Percentiles rank a stretch among this genome's conserved stretches.
Conservation (phyloP, 495 filamentous ascomycete genomes). For the Penicillium argentinense region DNA sequence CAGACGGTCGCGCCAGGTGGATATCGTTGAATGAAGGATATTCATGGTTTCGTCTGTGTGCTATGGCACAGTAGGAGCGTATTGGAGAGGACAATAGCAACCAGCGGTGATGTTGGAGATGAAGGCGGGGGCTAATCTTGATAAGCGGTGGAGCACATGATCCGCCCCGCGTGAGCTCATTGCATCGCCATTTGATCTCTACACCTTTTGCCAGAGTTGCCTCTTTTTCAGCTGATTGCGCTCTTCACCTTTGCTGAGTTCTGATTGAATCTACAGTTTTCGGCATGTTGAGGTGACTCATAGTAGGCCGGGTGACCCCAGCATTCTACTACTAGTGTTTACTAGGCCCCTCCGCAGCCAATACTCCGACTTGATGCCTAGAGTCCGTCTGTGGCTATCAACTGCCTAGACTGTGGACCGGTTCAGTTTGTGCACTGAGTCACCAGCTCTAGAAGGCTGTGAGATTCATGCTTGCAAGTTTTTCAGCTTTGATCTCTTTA, state of each 20-base stretch:
- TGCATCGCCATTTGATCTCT: not conserved
- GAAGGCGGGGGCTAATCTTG: constrained; percentile 14
- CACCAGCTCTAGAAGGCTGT: too few relatives aligned
- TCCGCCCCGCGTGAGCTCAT: constrained; percentile 31
- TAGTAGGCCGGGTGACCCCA: too few relatives aligned
- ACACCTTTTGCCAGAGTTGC: not conserved
- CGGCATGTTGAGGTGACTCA: not conserved
- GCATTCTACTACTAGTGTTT: too few relatives aligned
- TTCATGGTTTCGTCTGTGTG: constrained; percentile 44
- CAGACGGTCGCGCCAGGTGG: constrained; percentile 83
- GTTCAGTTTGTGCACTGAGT: too few relatives aligned
- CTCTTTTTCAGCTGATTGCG: constrained; percentile 6
- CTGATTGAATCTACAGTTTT: too few relatives aligned
- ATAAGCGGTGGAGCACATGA: constrained; percentile 38
- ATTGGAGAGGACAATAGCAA: not conserved
- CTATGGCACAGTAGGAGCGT: constrained; percentile 4
- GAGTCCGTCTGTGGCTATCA: too few relatives aligned
- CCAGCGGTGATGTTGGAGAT: constrained; percentile 2
- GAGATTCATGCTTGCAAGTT: too few relatives aligned
- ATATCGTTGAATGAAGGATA: constrained; percentile 76
- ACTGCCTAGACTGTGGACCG: too few relatives aligned
- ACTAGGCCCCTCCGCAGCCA: too few relatives aligned
- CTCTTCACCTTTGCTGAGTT: too few relatives aligned
- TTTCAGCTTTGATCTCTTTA: not conserved
- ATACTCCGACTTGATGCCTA: too few relatives aligned